Evolutionary conservation across 805 yeast species (phyloP), one percentile per base, ranked within the genome.

Genomic region (Schwanniomyces yamadae): DNA sequence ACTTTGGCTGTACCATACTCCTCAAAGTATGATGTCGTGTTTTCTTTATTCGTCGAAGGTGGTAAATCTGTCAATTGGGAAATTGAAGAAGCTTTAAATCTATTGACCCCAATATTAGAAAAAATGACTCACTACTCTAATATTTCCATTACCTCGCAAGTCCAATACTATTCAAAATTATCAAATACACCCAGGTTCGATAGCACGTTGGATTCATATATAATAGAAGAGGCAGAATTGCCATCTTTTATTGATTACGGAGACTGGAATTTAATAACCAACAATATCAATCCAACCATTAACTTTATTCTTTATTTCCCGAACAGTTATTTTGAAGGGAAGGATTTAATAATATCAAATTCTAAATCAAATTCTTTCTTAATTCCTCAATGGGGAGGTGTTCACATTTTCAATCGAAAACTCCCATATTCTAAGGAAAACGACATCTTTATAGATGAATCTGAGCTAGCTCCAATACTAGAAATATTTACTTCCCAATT

Each of bases 331-430:
- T 50, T 59, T 24, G 61, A 66, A 17, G 63, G 61, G 18, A 57
- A 66, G 39, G 87, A 78, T 15, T 66, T 78, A 49, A 46, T 41
- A 4, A 75, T 83, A 31, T 74, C 64, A 29, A 61, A 71, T 37
- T 70, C 69, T 4, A 36, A 35, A 50, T 64, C 79, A 31, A 82
- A 74, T 55, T 78, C 81, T 36, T 89, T 83, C 52, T 58, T 84
- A 30, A 77, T 91, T 15, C 95, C 96, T 6, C 95, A 85, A 59
- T 90, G 95, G 86, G 95, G 93, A 8, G 96, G 96, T 43, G 76
- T 86, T 38, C 58, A 65, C 50, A 64, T 82, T 44, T 52, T 63
- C 55, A 70, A 82, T 50, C 54, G 61, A 23, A 45, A 55, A 49
- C 39, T 38, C 20, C 18, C 36, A 4, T 7, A 12, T n/a, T 26